phyloP scores from a whole-genome alignment of 208 protist genomes.

The Wallacemonas sp. region DNA sequence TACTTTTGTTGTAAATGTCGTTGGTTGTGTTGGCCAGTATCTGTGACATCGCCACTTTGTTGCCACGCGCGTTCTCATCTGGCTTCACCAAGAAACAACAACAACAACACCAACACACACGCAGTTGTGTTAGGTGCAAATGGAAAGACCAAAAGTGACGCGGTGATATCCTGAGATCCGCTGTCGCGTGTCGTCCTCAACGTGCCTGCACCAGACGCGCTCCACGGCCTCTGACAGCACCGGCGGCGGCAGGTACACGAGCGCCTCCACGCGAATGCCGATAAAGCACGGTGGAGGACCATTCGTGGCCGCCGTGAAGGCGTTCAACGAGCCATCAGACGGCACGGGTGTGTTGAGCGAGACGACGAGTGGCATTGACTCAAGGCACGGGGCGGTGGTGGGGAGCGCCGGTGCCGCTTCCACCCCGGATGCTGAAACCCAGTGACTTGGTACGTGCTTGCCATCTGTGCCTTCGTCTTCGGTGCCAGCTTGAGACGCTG shows the following conservation, averaged over 20 bases:
- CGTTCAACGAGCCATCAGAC: not conserved
- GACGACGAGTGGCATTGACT: not conserved
- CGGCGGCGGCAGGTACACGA: not conserved
- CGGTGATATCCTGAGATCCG: constrained; percentile 1
- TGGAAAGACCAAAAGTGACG: not conserved
- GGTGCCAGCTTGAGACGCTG: too few species aligned
- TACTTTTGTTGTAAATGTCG: too few species aligned
- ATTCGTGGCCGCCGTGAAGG: not conserved
- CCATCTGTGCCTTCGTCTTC: too few species aligned
- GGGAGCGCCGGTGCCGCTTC: not conserved
- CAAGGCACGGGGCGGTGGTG: constrained; percentile 1
- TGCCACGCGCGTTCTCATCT: not conserved
- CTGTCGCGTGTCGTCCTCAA: not conserved
- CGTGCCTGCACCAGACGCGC: not conserved
- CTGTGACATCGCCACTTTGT: too few species aligned
- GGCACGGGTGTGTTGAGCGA: constrained; percentile 1
- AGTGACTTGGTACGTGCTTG: too few species aligned
- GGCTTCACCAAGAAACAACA: too few species aligned
- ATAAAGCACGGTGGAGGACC: constrained; percentile 8
- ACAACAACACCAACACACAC: constrained; percentile 14
- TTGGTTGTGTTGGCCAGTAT: too few species aligned
- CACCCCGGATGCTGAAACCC: too few species aligned
- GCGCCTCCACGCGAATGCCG: constrained; percentile 6
- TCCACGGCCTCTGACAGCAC: not conserved
- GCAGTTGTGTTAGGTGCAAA: not conserved